These are phyloP conservation scores for Cercospora sojina DNA, from an alignment of 2,329 filamentous ascomycete genomes.

Conservation along the genomic window DNA sequence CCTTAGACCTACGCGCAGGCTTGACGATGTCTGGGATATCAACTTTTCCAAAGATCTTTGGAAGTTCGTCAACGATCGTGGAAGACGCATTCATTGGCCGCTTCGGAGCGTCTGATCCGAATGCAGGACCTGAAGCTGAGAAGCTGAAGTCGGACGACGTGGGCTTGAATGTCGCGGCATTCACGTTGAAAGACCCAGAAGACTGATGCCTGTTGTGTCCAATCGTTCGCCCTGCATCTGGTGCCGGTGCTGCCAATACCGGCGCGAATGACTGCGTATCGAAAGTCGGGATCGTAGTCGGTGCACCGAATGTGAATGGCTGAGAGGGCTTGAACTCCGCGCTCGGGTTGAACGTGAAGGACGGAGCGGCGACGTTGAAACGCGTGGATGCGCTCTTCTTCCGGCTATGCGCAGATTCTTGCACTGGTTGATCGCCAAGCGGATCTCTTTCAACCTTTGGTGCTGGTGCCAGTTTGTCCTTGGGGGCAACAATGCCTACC, in stretches of 20 bases:
- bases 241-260: neutral
- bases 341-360: slow-evolving; percentile 74
- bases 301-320: slow-evolving; percentile 25
- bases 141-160: slow-evolving; percentile 41
- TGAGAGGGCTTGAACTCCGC: slow-evolving; percentile 47
- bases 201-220: slow-evolving; percentile 31
- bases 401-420: slow-evolving; percentile 67
- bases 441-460: slow-evolving; percentile 27
- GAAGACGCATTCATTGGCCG: neutral
- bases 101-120: slow-evolving; percentile 29
- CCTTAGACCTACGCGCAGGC: slow-evolving; percentile 72
- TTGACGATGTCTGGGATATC: slow-evolving; percentile 67
- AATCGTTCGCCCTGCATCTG: slow-evolving; percentile 9
- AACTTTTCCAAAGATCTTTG: slow-evolving; percentile 40
- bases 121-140: slow-evolving; percentile 31
- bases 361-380: slow-evolving; percentile 84
- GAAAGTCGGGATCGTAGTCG: slow-evolving; percentile 8
- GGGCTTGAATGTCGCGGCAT: slow-evolving; percentile 44
- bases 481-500: slow-evolving; percentile 1
- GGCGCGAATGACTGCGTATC: slow-evolving; percentile 8
- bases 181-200: slow-evolving; percentile 60
- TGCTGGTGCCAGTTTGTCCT: slow-evolving; percentile 16
- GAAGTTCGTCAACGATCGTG: slow-evolving; percentile 40
- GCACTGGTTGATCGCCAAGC: slow-evolving; percentile 46
- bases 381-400: slow-evolving; percentile 54